phyloP scores from a whole-genome alignment of 139 green algal genomes.

The Ostreobium quekettii region DNA sequence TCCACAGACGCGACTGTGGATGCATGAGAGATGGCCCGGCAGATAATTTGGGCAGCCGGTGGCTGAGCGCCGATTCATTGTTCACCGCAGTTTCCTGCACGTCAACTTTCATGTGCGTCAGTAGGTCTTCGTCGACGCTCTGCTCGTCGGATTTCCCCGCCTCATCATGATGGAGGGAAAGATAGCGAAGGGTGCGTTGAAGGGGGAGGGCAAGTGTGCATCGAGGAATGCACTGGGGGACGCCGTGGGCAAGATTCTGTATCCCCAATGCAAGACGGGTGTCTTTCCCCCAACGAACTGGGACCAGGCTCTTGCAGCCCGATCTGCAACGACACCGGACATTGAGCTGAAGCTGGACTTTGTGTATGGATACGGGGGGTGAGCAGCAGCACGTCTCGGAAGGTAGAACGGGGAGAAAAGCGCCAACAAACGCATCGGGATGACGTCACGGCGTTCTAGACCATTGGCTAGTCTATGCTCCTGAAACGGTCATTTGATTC shows the following conservation, averaged over 20 bases:
- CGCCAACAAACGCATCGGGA: too few species aligned
- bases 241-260: conserved; percentile 33
- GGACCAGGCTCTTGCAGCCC: conserved; percentile 35
- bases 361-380: conserved; percentile 58
- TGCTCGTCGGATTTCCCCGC: conserved; percentile 36
- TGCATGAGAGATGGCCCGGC: neutral
- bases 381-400: too few species aligned
- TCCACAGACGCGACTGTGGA: neutral
- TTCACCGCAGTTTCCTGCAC: neutral
- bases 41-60: neutral
- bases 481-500: too few species aligned
- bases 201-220: conserved; percentile 1
- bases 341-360: conserved; percentile 47
- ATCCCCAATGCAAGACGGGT: conserved; percentile 46
- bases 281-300: conserved; percentile 54
- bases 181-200: conserved; percentile 35
- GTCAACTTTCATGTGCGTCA: neutral
- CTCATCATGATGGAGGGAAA: conserved; percentile 34
- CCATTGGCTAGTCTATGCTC: too few species aligned
- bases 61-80: neutral
- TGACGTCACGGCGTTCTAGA: too few species aligned
- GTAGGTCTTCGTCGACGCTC: conserved; percentile 38
- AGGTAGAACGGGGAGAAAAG: too few species aligned
- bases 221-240: neutral
- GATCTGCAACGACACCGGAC: conserved; percentile 37